Evolutionary conservation across 116 monocot genomes (phyloP).

Genomic region (Cymodocea nodosa): DNA sequence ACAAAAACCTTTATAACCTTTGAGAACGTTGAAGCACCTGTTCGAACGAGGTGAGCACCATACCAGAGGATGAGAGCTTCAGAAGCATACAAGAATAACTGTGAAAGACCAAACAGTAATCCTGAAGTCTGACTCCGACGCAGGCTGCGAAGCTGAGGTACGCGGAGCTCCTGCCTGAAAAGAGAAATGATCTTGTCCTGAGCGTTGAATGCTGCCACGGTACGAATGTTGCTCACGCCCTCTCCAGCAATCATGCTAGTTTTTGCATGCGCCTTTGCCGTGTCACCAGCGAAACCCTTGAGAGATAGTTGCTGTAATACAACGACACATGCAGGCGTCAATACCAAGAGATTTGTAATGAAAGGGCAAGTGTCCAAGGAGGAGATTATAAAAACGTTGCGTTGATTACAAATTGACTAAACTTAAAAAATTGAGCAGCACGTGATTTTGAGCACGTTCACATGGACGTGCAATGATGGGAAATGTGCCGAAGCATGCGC

Average conservation of each 20-base stretch:
- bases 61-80: constrained; percentile 98
- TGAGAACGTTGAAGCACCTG: constrained; percentile 15
- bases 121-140: constrained; percentile 72
- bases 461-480: neutral
- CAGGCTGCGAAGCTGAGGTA: constrained; percentile 52
- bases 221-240: constrained; percentile 93
- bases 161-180: constrained; percentile 48
- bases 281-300: constrained; percentile 96
- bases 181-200: constrained; percentile 58
- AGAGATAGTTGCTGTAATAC: constrained; percentile 78
- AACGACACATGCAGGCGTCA: constrained; percentile 1
- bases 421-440: neutral
- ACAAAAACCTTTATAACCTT: constrained; percentile 41
- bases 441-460: neutral
- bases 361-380: no score
- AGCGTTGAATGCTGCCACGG: constrained; percentile 87
- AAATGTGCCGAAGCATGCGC: neutral
- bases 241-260: constrained; percentile 99
- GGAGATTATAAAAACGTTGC: no score
- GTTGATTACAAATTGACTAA: no score
- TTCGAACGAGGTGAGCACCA: constrained; percentile 70
- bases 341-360: neutral
- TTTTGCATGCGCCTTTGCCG: constrained; percentile 90
- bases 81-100: constrained; percentile 70
- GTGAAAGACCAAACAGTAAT: constrained; percentile 72